Base-by-base conservation (phyloP, 2,329 filamentous ascomycete genomes). In the Xylaria polymorpha region DNA sequence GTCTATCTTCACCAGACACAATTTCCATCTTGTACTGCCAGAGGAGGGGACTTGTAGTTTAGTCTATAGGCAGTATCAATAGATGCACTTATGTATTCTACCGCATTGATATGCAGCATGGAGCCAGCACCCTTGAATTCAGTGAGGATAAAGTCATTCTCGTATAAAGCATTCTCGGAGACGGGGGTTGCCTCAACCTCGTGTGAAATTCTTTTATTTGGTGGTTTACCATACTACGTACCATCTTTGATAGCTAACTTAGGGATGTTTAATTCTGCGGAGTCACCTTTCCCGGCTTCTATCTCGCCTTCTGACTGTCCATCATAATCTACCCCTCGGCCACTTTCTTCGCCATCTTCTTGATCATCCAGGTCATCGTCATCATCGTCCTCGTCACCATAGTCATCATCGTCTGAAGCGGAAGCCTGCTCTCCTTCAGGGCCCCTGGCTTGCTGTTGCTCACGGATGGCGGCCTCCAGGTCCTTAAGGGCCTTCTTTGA, bases 401-500 rank as follows among this genome's bases (percentile, higher is more conserved):
- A 72, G 1, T 76, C 78, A 25, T 79, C 80, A 50, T 77, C 75
- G 1, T 75, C 78, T 20, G 78, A 76, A n/a, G 79, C 80, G 0
- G 80, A 80, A 8, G 79, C 80, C 6, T 80, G 80, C 43, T 79
- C 79, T 1, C 78, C 79, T 2, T 79, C 74, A 3, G 80, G 78
- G 1, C 81, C 81, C n/a, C 82, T 78, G 56, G 79, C 70, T 48
- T 84, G 83, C 61, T 90, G 88, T 78, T 94, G 91, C 83, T 92
- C 92, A 74, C 91, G 91, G 82, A 99, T 96, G 73, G 97, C 97
- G 10, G 89, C 87, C 78, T 98, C 96, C 18, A 99, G 83, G 74
- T 99, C 96, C 80, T 96, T 97, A 18, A 94, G 88, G 92, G 98
- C 97, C 83, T 97, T 98, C 84, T 92, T 97, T 22, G 94, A 97